Conservation (phyloP, 768 basidiomycete species). For the Boletus sp. region DNA sequence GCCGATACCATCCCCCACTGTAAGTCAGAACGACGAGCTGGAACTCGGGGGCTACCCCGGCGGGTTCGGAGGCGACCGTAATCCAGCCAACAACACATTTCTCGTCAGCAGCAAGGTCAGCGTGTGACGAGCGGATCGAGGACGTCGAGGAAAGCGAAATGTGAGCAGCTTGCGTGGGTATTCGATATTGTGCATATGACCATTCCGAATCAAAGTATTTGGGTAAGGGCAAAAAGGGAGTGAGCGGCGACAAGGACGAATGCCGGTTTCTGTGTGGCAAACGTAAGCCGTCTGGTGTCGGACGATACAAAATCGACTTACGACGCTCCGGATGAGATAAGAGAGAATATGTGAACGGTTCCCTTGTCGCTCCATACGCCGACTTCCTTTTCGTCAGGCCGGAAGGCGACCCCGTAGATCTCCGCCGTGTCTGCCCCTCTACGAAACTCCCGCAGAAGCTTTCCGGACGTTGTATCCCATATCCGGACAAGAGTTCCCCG, state of each 20-base stretch:
- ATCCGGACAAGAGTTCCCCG: conserved; percentile 84
- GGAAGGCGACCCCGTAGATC: conserved; percentile 87
- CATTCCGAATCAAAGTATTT: conserved; percentile 95
- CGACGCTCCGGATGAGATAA: conserved; percentile 64
- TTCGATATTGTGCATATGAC: conserved; percentile 92
- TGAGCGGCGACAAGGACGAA: conserved; percentile 76
- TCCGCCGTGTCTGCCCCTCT: conserved; percentile 88
- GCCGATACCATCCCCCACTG: conserved; percentile 89
- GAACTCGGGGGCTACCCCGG: conserved; percentile 46
- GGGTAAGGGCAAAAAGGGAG: conserved; percentile 78
- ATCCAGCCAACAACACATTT: conserved; percentile 90
- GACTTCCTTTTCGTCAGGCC: conserved; percentile 81
- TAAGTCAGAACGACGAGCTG: conserved; percentile 86
- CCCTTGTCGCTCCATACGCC: conserved; percentile 97
- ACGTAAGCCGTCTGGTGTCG: conserved; percentile 3
- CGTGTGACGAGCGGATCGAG: conserved; percentile 49
- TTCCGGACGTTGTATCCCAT: conserved; percentile 77
- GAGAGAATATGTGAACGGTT: conserved; percentile 85
- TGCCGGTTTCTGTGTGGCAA: conserved; percentile 68
- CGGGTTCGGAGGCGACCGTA: conserved; percentile 41
- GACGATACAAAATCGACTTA: conserved; percentile 39
- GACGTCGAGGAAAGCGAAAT: conserved; percentile 74
- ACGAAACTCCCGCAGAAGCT: conserved; percentile 74
- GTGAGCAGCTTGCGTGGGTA: conserved; percentile 82
- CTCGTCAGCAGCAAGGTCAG: conserved; percentile 75